These are phyloP conservation scores for Claviceps fusiformis DNA, from an alignment of 2,329 filamentous ascomycete species.

Conservation along the genomic window DNA sequence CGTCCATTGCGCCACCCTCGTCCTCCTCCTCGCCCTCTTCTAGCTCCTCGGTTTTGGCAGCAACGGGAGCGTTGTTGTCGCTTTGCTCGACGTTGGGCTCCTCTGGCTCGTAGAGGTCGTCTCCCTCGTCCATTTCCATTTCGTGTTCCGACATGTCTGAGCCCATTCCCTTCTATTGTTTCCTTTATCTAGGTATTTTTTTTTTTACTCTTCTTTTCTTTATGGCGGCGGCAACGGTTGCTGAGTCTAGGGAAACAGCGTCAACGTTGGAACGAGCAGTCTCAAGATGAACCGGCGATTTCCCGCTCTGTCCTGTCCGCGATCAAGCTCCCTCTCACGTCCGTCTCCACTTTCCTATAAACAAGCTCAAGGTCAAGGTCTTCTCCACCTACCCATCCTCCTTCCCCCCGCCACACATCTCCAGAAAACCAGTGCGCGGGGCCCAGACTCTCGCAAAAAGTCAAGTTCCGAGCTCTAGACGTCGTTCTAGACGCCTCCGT, in stretches of 20 bases:
- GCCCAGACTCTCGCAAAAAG: slow-evolving; percentile 2
- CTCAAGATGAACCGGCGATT: slow-evolving; percentile 15
- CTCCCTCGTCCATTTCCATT: slow-evolving; percentile 56
- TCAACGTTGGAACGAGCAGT: slow-evolving; percentile 1
- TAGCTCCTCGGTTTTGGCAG: slow-evolving; percentile 35
- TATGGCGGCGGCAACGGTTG: neutral
- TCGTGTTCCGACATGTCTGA: slow-evolving; percentile 12
- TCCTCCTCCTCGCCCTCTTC: slow-evolving; percentile 54
- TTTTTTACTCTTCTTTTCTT: neutral
- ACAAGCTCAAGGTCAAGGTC: neutral
- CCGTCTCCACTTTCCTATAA: neutral
- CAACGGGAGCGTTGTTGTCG: slow-evolving; percentile 16
- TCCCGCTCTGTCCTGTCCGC: slow-evolving; percentile 10
- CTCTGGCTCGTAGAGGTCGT: slow-evolving; percentile 53
- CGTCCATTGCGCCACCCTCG: slow-evolving; percentile 45
- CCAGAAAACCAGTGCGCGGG: no score
- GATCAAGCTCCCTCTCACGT: neutral
- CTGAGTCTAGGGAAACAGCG: neutral
- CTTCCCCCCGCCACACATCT: no score
- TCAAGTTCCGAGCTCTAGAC: slow-evolving; percentile 2
- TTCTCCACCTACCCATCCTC: no score
- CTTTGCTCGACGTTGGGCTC: slow-evolving; percentile 30
- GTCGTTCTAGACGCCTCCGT: neutral
- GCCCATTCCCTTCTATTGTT: neutral
- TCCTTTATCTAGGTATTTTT: neutral